A percentile compares a stretch with the other conserved stretches of the same genome.
Evolutionary conservation across 1,284 basidiomycete genomes (phyloP).

Genomic region (Puccinia hordei): DNA sequence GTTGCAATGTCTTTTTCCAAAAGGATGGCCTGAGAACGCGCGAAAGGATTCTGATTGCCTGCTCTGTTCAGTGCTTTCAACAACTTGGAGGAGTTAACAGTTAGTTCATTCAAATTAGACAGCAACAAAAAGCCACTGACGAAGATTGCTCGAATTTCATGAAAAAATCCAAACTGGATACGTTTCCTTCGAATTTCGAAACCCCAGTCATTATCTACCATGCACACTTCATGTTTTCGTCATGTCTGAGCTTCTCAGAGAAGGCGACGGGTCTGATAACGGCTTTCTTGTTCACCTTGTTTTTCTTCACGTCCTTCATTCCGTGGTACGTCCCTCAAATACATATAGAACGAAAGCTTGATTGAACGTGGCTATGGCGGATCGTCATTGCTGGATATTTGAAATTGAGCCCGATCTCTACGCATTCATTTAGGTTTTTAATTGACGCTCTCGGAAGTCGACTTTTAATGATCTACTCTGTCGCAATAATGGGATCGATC

Average conservation of each 20-base stretch:
- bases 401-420: slow-evolving; percentile 48
- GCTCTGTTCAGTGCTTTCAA: slow-evolving; percentile 59
- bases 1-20: slow-evolving; percentile 57
- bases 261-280: slow-evolving; percentile 55
- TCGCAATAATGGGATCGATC: slow-evolving; percentile 56
- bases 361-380: too few species aligned
- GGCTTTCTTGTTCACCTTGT: slow-evolving; percentile 58
- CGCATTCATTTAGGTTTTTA: slow-evolving; percentile 56
- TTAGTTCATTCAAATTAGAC: not conserved
- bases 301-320: slow-evolving; percentile 52
- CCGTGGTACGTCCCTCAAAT: slow-evolving; percentile 32
- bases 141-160: not conserved
- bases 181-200: not conserved
- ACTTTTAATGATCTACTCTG: slow-evolving; percentile 56
- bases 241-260: slow-evolving; percentile 42
- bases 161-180: too few species aligned
- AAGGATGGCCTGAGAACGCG: slow-evolving; percentile 56
- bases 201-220: slow-evolving; percentile 54
- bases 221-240: slow-evolving; percentile 54
- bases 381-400: not conserved
- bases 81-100: slow-evolving; percentile 59
- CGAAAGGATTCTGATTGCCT: slow-evolving; percentile 59
- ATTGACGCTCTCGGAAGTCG: slow-evolving; percentile 58
- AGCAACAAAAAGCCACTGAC: not conserved
- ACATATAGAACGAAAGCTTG: not conserved